Evolutionary conservation across 352 stramenopile species (phyloP), one percentile per base, ranked within the genome.

Genomic region (Pythium sp.): DNA sequence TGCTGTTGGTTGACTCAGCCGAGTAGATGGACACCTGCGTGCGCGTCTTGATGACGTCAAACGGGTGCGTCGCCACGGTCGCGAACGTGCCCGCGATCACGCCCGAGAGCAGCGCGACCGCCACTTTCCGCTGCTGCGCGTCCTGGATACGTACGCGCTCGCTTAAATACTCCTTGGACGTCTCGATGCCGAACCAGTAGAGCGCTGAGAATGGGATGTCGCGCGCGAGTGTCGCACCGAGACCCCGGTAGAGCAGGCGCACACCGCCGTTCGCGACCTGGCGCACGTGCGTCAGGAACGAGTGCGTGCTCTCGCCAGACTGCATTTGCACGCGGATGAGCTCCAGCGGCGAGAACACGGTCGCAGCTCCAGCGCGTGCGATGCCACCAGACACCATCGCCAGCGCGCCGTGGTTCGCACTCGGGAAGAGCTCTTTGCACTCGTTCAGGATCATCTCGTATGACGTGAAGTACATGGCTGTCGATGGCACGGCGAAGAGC

Each of bases 41-140:
- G 18, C 94, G 82, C 14, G 94, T 99, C 77, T 99, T 99, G 72
- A 99, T 76, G 58, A 99, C 94, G 75, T 99, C 95, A 67, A 98
- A 97, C 34, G 96, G 95, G 12, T 97, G 98, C 11, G 95, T 98
- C n/a, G 80, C 71, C 15, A 94, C 72, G 5, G 94, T 94, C 34
- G 96, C 93, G 34, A 98, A 75, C 0, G 88, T 72, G 46, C 95
- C 94, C 0, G 91, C 85, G 7, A 80, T 67, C 36, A 94, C 77
- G 11, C 94, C 93, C 55, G 90, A 87, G 3, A 97, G 55, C 58
- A 99, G 93, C 12, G 92, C 84, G 38, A 94, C 79, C 0, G 69
- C 70, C 8, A 91, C 76, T 1, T 76, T 75, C 30, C 70, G 77
- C 43, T 69, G 51, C n/a, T 76, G 58, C 0, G 63, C 38, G 38